phyloP scores from a whole-genome alignment of 2,329 filamentous ascomycete genomes.

The Acephala macrosclerotiorum region DNA sequence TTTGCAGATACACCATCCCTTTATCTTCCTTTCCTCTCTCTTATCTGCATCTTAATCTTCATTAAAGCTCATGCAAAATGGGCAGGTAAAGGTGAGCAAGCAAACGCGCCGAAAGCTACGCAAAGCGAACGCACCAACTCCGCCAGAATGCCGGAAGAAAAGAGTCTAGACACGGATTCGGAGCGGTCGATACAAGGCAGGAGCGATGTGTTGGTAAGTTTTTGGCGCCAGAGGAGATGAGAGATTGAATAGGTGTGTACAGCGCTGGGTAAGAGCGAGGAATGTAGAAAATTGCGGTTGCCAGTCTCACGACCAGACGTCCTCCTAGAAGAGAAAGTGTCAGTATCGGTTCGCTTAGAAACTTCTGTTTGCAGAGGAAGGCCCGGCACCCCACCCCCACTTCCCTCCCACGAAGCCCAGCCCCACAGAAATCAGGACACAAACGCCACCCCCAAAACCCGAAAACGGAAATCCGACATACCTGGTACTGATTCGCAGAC shows the following conservation, averaged over 20 bases:
- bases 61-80: neutral
- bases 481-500: conserved; percentile 94
- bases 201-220: neutral
- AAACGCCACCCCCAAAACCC: too few species aligned
- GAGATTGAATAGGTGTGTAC: conserved; percentile 2
- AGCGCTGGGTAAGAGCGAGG: neutral
- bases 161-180: conserved; percentile 1
- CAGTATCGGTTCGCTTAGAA: conserved; percentile 16
- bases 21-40: neutral
- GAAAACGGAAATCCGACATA: conserved; percentile 45
- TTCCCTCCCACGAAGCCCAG: too few species aligned
- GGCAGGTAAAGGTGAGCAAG: neutral
- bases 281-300: neutral
- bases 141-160: conserved; percentile 3
- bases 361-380: neutral
- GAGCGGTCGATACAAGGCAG: neutral
- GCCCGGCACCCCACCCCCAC: neutral
- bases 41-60: neutral
- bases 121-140: neutral
- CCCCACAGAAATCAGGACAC: too few species aligned
- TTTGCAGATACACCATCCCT: neutral
- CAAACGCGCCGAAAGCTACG: neutral
- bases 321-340: conserved; percentile 19
- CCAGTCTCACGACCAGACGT: conserved; percentile 22
- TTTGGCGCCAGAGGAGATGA: neutral